Evolutionary conservation across 306 rosid genomes (phyloP).

Genomic region (Fragaria iinumae): DNA sequence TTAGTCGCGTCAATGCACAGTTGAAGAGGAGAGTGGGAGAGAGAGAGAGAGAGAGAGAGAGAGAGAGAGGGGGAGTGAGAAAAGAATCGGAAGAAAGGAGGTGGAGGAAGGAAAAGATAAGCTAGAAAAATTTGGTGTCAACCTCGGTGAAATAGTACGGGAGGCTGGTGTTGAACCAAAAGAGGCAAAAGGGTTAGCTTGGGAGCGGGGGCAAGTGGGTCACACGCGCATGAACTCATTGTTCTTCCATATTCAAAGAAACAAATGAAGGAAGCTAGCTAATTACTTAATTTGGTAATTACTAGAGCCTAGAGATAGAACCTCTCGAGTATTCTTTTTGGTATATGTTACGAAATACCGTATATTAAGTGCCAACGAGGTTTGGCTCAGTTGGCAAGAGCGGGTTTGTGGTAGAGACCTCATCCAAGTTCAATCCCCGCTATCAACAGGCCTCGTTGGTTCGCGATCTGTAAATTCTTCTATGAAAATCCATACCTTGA

Average conservation of each 20-base stretch:
- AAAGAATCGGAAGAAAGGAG: conserved; percentile 8
- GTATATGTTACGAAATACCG: too few species aligned
- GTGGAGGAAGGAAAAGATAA: conserved; percentile 40
- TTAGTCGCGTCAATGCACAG: conserved; percentile 59
- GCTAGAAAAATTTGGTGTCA: conserved; percentile 53
- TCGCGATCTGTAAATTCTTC: too few species aligned
- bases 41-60: neutral
- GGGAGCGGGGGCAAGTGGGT: conserved; percentile 29
- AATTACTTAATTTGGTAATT: too few species aligned
- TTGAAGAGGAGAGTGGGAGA: neutral
- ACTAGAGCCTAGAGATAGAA: too few species aligned
- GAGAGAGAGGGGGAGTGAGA: neutral
- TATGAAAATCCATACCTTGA: too few species aligned
- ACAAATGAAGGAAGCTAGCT: too few species aligned
- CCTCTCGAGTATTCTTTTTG: too few species aligned
- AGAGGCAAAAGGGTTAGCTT: neutral
- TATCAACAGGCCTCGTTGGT: too few species aligned
- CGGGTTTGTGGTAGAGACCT: too few species aligned
- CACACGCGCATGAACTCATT: conserved; percentile 44
- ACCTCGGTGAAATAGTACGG: conserved; percentile 34
- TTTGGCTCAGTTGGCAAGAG: too few species aligned
- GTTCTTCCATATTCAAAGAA: neutral
- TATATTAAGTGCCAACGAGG: too few species aligned
- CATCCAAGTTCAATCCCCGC: too few species aligned
- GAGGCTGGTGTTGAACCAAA: conserved; percentile 50